phyloP scores from a whole-genome alignment of 1,284 basidiomycete species.

The Puccinia polysora region DNA sequence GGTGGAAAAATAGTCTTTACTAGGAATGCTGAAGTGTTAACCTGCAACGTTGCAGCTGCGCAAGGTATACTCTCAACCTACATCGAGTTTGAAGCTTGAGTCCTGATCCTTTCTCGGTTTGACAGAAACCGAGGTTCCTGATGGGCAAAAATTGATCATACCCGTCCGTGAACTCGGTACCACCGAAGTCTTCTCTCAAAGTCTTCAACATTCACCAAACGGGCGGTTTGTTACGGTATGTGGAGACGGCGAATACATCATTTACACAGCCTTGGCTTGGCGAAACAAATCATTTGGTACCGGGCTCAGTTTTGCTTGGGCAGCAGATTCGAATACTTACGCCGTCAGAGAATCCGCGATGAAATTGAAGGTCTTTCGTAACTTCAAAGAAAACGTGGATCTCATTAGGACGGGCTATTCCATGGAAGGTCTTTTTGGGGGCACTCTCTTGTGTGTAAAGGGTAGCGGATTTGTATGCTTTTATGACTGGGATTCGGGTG shows the following conservation, averaged over 20 bases:
- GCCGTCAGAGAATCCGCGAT: conserved; percentile 74
- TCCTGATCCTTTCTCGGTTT: conserved; percentile 45
- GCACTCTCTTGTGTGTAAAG: conserved; percentile 75
- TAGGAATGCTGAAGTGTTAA: conserved; percentile 84
- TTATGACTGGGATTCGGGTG: conserved; percentile 98
- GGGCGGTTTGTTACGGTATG: conserved; percentile 92
- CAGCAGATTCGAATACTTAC: conserved; percentile 92
- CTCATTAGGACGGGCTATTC: conserved; percentile 73
- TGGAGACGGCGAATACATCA: conserved; percentile 95
- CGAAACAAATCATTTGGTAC: conserved; percentile 95
- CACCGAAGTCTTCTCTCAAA: conserved; percentile 87
- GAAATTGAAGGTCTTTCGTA: conserved; percentile 80
- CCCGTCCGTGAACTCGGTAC: conserved; percentile 85
- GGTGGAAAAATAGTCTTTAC: conserved; percentile 94
- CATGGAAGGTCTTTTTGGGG: conserved; percentile 81
- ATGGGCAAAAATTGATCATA: conserved; percentile 75
- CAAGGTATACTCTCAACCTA: conserved; percentile 45
- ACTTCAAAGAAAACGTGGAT: conserved; percentile 72
- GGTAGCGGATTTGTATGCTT: conserved; percentile 91
- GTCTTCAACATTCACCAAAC: conserved; percentile 87
- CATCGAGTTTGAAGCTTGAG: not conserved
- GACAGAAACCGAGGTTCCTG: conserved; percentile 61
- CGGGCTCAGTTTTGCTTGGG: conserved; percentile 93
- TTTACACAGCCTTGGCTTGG: conserved; percentile 98
- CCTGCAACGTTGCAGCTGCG: conserved; percentile 69